Conservation (phyloP, 2,329 filamentous ascomycete species). For the Hypoxylon sp. region DNA sequence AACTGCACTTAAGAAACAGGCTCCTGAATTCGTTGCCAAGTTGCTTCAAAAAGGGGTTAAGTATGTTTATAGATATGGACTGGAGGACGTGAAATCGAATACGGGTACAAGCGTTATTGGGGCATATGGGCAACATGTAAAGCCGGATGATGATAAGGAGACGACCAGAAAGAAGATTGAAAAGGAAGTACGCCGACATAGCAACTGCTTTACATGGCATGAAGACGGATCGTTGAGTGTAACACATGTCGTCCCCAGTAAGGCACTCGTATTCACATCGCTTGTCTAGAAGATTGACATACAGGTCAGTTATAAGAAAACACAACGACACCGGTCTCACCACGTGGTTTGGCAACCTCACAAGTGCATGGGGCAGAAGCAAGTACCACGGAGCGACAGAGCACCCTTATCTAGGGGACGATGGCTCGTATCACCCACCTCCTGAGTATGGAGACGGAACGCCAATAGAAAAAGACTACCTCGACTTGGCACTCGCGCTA, state of each 20-base stretch:
- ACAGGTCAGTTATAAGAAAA: conserved; percentile 48
- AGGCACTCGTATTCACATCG: not conserved
- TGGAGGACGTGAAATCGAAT: conserved; percentile 51
- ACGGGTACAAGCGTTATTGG: conserved; percentile 54
- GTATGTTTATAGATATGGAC: conserved; percentile 54
- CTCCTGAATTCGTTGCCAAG: conserved; percentile 52
- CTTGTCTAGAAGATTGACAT: not conserved
- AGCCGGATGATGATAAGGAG: conserved; percentile 46
- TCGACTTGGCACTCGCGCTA: conserved; percentile 52
- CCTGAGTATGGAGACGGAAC: conserved; percentile 53
- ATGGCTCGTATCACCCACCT: conserved; percentile 56
- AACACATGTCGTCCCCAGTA: conserved; percentile 54
- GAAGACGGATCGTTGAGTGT: conserved; percentile 56
- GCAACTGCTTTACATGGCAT: conserved; percentile 54
- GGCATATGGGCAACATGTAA: conserved; percentile 54
- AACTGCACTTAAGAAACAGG: conserved; percentile 47
- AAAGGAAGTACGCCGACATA: conserved; percentile 55
- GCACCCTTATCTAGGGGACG: conserved; percentile 53
- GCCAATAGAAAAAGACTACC: conserved; percentile 50
- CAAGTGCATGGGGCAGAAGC: conserved; percentile 56
- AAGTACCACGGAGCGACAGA: conserved; percentile 54
- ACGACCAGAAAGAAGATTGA: conserved; percentile 52
- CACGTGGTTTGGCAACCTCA: conserved; percentile 57
- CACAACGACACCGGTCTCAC: conserved; percentile 50
- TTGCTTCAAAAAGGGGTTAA: conserved; percentile 52